A percentile compares a stretch with the other conserved stretches of the same genome.
Evolutionary conservation across 2,329 filamentous ascomycete species (phyloP).

Genomic region (Penicillium olsonii): DNA sequence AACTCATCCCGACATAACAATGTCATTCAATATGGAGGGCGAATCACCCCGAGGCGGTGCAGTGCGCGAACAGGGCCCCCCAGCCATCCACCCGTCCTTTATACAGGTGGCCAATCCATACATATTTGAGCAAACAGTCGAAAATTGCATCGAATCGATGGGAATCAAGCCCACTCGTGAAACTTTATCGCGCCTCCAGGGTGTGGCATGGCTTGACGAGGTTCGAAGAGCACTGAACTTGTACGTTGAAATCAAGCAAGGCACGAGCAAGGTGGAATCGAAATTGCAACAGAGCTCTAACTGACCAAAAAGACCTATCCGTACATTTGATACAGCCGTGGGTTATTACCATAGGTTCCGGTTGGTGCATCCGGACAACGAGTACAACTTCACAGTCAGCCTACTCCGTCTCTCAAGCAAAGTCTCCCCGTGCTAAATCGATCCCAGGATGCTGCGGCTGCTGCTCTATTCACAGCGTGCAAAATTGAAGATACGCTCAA

Average conservation of each 20-base stretch:
- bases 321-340: slow-evolving; percentile 88
- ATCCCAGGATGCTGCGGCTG: slow-evolving; percentile 75
- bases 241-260: slow-evolving; percentile 52
- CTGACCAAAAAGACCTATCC: slow-evolving; percentile 65
- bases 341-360: slow-evolving; percentile 94
- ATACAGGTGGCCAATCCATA: slow-evolving; percentile 72
- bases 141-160: slow-evolving; percentile 68
- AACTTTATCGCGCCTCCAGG: slow-evolving; percentile 77
- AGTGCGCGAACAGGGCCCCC: slow-evolving; percentile 14
- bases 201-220: slow-evolving; percentile 84
- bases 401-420: background rate
- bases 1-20: background rate
- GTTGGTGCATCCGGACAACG: slow-evolving; percentile 77
- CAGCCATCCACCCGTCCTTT: slow-evolving; percentile 62
- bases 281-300: slow-evolving; percentile 9
- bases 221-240: slow-evolving; percentile 77
- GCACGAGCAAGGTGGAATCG: slow-evolving; percentile 1
- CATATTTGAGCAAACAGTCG: slow-evolving; percentile 77
- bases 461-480: slow-evolving; percentile 87
- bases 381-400: slow-evolving; percentile 71
- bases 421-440: slow-evolving; percentile 4
- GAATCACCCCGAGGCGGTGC: slow-evolving; percentile 14
- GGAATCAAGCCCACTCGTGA: slow-evolving; percentile 76
- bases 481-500: slow-evolving; percentile 98
- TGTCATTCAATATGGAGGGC: slow-evolving; percentile 25